phyloP scores from a whole-genome alignment of 768 basidiomycete genomes.

The Dioszegia aurantiaca region DNA sequence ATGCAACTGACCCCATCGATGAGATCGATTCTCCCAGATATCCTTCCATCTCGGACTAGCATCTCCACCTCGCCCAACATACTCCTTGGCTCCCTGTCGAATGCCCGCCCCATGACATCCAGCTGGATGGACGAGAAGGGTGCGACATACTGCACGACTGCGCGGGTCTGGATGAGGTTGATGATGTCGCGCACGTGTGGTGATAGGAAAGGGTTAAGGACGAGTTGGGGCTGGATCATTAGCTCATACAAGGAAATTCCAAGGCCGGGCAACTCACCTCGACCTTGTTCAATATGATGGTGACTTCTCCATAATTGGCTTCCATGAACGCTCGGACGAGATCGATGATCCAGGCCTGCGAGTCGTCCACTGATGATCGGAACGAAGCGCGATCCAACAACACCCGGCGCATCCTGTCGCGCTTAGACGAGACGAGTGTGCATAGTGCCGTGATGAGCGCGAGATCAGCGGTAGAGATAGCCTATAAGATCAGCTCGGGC shows the following conservation, averaged over 20 bases:
- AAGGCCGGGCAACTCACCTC: slow-evolving; percentile 57
- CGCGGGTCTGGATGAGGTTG: slow-evolving; percentile 68
- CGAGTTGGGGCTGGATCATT: slow-evolving; percentile 65
- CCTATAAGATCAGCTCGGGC: slow-evolving; percentile 53
- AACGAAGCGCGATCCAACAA: slow-evolving; percentile 68
- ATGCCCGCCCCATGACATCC: slow-evolving; percentile 77
- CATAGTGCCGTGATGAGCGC: slow-evolving; percentile 82
- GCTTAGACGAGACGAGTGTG: slow-evolving; percentile 71
- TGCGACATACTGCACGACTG: slow-evolving; percentile 82
- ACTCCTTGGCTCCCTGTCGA: slow-evolving; percentile 73
- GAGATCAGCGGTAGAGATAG: slow-evolving; percentile 76
- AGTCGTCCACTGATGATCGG: slow-evolving; percentile 66
- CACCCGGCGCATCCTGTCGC: slow-evolving; percentile 65
- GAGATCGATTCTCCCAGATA: slow-evolving; percentile 81
- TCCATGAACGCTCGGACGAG: slow-evolving; percentile 79
- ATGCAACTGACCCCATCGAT: slow-evolving; percentile 68
- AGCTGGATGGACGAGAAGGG: slow-evolving; percentile 83
- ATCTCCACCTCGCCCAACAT: slow-evolving; percentile 70
- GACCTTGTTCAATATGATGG: slow-evolving; percentile 69
- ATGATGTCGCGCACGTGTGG: slow-evolving; percentile 66
- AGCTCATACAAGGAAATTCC: not conserved
- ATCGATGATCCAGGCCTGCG: slow-evolving; percentile 81
- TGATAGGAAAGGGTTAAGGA: slow-evolving; percentile 72
- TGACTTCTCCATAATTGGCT: slow-evolving; percentile 78
- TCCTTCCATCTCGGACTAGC: slow-evolving; percentile 72